These are phyloP conservation scores for Canna indica DNA, from an alignment of 176 grass and related monocot genomes.

Conservation along the genomic window DNA sequence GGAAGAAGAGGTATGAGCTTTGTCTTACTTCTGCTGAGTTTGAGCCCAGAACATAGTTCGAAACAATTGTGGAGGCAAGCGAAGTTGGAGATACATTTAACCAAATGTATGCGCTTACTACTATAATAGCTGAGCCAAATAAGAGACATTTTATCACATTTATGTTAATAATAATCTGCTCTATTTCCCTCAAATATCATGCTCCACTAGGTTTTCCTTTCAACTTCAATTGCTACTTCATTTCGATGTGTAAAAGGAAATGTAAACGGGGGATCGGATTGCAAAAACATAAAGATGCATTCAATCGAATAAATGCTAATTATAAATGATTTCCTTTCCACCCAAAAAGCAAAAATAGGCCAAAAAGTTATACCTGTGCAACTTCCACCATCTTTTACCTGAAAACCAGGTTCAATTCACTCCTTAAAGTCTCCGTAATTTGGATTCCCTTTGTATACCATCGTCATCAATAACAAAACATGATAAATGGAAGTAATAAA, in stretches of 20 bases:
- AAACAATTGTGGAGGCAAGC: no score
- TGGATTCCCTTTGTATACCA: constrained; percentile 42
- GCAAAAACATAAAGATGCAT: constrained; percentile 22
- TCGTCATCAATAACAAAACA: constrained; percentile 83
- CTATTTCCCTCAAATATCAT: no score
- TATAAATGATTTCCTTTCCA: not conserved
- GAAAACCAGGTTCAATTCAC: constrained; percentile 50
- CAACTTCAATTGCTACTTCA: constrained; percentile 82
- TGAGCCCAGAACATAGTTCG: no score
- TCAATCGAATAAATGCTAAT: constrained; percentile 10
- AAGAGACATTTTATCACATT: no score
- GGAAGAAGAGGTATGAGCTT: no score
- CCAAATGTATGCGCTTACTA: no score
- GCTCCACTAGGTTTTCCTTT: constrained; percentile 30
- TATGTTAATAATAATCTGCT: no score
- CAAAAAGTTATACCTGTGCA: constrained; percentile 57
- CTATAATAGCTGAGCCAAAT: no score
- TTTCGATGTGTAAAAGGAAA: constrained; percentile 76
- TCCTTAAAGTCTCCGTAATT: constrained; percentile 49
- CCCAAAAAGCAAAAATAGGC: not conserved
- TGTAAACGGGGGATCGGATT: constrained; percentile 92
- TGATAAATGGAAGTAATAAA: constrained; percentile 18
- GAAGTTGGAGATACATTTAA: no score
- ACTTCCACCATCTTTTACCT: constrained; percentile 62
- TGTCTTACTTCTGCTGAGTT: no score